A percentile compares a stretch with the other conserved stretches of the same genome.
These are phyloP conservation scores for Pseudozyma hubeiensis DNA, from an alignment of 1,284 basidiomycete genomes.

Conservation along the genomic window DNA sequence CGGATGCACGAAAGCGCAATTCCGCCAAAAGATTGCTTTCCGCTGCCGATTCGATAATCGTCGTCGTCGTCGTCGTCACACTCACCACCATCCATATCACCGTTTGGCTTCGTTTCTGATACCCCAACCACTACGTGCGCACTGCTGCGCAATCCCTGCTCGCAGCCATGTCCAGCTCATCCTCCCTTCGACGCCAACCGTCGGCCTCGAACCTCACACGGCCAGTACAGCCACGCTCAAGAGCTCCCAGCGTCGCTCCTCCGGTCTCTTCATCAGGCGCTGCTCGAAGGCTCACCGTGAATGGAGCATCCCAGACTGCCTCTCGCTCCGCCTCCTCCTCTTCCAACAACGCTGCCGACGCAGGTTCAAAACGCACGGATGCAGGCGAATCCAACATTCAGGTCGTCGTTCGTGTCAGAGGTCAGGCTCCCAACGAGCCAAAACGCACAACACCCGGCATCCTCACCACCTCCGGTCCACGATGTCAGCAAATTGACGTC, in stretches of 20 bases:
- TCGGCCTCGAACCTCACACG: slow-evolving; percentile 36
- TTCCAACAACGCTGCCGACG: slow-evolving; percentile 22
- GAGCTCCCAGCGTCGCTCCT: slow-evolving; percentile 47
- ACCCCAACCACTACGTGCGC: background rate
- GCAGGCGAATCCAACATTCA: slow-evolving; percentile 61
- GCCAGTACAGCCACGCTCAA: slow-evolving; percentile 34
- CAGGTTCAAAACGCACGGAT: slow-evolving; percentile 23
- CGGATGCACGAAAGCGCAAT: slow-evolving; percentile 3
- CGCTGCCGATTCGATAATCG: background rate
- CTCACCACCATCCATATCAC: background rate
- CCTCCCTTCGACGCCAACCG: slow-evolving; percentile 35
- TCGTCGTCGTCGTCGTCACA: slow-evolving; percentile 21
- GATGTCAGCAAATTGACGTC: slow-evolving; percentile 58
- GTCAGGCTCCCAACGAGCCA: slow-evolving; percentile 45
- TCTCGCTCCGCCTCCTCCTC: slow-evolving; percentile 25
- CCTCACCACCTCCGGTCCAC: slow-evolving; percentile 56
- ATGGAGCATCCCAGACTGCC: slow-evolving; percentile 13
- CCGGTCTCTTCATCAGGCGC: slow-evolving; percentile 38
- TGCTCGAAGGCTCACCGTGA: slow-evolving; percentile 29
- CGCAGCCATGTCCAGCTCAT: slow-evolving; percentile 36
- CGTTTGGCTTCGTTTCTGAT: background rate
- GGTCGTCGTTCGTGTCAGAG: slow-evolving; percentile 65
- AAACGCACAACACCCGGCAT: slow-evolving; percentile 36
- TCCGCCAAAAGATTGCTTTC: no score
- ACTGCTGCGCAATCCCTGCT: slow-evolving; percentile 4